phyloP scores from a whole-genome alignment of 345 rosid genomes.

The Erysimum cheiranthoides region DNA sequence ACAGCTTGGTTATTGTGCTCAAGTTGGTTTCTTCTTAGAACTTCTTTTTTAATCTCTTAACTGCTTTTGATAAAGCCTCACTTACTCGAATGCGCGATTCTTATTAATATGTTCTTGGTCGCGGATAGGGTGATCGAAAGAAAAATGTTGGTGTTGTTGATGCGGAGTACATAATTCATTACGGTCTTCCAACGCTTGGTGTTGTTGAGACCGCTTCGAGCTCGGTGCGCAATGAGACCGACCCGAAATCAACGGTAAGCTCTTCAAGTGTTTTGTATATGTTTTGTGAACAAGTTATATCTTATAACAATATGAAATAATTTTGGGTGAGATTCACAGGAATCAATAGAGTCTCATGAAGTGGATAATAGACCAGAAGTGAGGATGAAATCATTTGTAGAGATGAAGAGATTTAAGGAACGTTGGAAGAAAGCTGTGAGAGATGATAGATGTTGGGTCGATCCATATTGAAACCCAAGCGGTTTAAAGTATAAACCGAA shows the following conservation, averaged over 20 bases:
- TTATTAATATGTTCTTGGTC: background rate
- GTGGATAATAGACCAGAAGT: constrained; percentile 72
- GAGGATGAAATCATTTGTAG: constrained; percentile 70
- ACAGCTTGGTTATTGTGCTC: constrained; percentile 92
- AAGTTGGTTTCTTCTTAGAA: constrained; percentile 52
- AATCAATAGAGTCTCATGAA: constrained; percentile 46
- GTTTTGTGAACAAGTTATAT: constrained; percentile 13
- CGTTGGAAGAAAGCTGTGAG: constrained; percentile 74
- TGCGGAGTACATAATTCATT: constrained; percentile 83
- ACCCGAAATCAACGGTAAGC: constrained; percentile 36
- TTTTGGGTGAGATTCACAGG: constrained; percentile 49
- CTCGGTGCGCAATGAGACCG: constrained; percentile 28
- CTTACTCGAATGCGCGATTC: background rate
- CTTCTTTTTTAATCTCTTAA: background rate
- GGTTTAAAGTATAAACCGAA: constrained; percentile 26
- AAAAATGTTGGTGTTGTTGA: constrained; percentile 93
- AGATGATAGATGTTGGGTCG: constrained; percentile 84
- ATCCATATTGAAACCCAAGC: constrained; percentile 54
- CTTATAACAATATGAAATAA: background rate
- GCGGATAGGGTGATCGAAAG: constrained; percentile 76
- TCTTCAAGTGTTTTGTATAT: constrained; percentile 23
- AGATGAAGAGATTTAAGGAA: constrained; percentile 70
- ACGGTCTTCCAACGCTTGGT: constrained; percentile 86
- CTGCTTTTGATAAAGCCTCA: constrained; percentile 3
- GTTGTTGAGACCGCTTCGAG: constrained; percentile 50